These are phyloP conservation scores for Fusarium hostae DNA, from an alignment of 2,329 filamentous ascomycete genomes.

Conservation along the genomic window DNA sequence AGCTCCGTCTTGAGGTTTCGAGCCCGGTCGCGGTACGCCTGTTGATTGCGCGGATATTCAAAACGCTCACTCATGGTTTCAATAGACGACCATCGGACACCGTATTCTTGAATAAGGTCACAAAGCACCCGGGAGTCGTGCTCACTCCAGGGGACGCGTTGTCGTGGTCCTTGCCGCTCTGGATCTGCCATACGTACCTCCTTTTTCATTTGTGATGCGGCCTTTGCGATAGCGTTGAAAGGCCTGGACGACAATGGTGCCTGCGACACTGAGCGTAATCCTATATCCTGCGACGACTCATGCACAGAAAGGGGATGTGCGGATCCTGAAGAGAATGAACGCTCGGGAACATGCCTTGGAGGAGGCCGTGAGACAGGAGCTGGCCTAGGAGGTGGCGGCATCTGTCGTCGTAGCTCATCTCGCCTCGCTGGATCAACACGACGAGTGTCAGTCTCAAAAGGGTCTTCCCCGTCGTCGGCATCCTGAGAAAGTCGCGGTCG, in stretches of 20 bases:
- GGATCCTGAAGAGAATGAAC: conserved; percentile 11
- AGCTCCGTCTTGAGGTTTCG: conserved; percentile 66
- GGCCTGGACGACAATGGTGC: conserved; percentile 1
- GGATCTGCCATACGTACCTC: conserved; percentile 29
- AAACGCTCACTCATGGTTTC: conserved; percentile 51
- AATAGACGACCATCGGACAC: conserved; percentile 49
- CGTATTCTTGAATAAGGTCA: conserved; percentile 50
- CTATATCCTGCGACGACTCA: conserved; percentile 32
- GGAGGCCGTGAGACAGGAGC: background rate
- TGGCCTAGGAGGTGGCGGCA: conserved; percentile 29
- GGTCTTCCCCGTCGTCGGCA: conserved; percentile 41
- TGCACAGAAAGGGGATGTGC: conserved; percentile 41
- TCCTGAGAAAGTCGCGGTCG: conserved; percentile 7
- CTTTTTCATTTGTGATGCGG: conserved; percentile 36
- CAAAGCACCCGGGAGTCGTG: conserved; percentile 57
- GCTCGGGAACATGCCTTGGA: conserved; percentile 1
- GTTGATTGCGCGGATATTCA: conserved; percentile 60
- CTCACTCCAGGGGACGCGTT: conserved; percentile 55
- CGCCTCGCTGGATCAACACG: conserved; percentile 36
- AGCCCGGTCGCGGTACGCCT: conserved; percentile 68
- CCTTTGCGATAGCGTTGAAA: conserved; percentile 45
- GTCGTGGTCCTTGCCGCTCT: conserved; percentile 24
- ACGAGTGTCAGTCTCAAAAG: conserved; percentile 47
- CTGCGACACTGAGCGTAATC: background rate
- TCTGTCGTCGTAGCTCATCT: conserved; percentile 30